These are phyloP conservation scores for Alternaria burnsii DNA, from an alignment of 2,329 filamentous ascomycete genomes.

Conservation along the genomic window DNA sequence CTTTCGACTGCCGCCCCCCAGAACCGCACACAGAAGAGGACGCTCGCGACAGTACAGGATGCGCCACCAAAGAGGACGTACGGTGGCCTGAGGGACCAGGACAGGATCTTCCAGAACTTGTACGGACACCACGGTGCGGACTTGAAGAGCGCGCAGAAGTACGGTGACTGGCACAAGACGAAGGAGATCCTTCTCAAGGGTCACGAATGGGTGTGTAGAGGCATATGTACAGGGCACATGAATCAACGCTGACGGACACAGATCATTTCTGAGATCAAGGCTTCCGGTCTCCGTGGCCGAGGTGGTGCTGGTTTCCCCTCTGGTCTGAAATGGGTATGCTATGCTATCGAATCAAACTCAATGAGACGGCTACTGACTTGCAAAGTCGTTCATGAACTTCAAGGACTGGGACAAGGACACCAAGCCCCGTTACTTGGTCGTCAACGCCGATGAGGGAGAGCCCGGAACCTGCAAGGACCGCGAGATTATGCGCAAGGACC, in stretches of 20 bases:
- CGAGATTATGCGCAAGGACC: conserved; percentile 99
- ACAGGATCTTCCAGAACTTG: conserved; percentile 98
- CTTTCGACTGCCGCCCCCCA: conserved; percentile 53
- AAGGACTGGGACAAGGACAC: conserved; percentile 99
- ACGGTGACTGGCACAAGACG: conserved; percentile 99
- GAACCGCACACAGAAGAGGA: conserved; percentile 65
- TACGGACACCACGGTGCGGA: conserved; percentile 93
- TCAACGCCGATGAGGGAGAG: conserved; percentile 98
- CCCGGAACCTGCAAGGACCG: conserved; percentile 99
- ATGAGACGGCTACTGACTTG: conserved; percentile 29
- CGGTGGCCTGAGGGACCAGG: conserved; percentile 92
- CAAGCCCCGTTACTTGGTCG: conserved; percentile 94
- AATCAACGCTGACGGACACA: conserved; percentile 45
- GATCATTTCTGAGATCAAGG: conserved; percentile 98
- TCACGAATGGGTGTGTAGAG: conserved; percentile 78
- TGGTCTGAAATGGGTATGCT: conserved; percentile 92
- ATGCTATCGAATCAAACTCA: neutral
- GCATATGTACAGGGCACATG: neutral
- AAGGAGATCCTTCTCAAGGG: conserved; percentile 98
- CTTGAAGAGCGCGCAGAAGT: conserved; percentile 93
- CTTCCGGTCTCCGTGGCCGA: conserved; percentile 92
- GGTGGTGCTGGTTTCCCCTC: conserved; percentile 98
- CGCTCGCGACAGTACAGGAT: conserved; percentile 69
- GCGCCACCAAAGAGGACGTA: conserved; percentile 69
- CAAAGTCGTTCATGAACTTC: conserved; percentile 98